Base-by-base conservation (phyloP, 257 asterid species). In the Solanum appendiculatum region DNA sequence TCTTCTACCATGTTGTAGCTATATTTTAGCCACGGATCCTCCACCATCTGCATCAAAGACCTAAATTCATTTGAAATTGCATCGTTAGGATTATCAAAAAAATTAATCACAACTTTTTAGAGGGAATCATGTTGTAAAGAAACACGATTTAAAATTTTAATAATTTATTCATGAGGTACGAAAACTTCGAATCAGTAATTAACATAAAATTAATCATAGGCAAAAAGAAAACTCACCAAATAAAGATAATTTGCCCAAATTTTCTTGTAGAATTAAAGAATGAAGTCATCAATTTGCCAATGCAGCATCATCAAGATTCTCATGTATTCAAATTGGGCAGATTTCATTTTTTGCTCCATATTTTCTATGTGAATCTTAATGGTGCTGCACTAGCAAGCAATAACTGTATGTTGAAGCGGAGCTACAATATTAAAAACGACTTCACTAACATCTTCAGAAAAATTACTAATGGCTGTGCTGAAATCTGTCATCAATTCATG, bases 221-320 rank as follows among this genome's bases (percentile, higher is more conserved):
- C 0, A 21, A 34, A 68, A 21, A 9, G n/a, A 27, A 66, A 27
- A 46, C 85, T 80, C 27, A 80, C 85, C 85, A 13, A 9, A 16
- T 46, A 42, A 78, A 75, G 84, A 46, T 29, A 18, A 46, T 46
- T 9, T 80, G 14, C 66, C 85, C 40, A 18, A 77, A 16, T 9
- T 46, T 80, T 46, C 3, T 29, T 16, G 40, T 21, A 29, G 29
- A 80, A 36, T 72, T 36, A 10, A 80, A 27, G 25, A 27, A 46
- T 44, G 3, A 56, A 88, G 82, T 46, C 85, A 87, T 81, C 86
- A 85, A 80, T 63, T 51, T 84, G 91, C 91, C 75, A 89, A 78
- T 89, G 93, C 93, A 91, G 91, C 93, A 91, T 89, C 93, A 91
- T 91, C 93, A 91, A 86, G 93, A 91, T 91, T 91, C 93, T 73